Evolutionary conservation across 306 rosid species (phyloP), one percentile per base, ranked within the genome.

Genomic region (Pyrus betulifolia): DNA sequence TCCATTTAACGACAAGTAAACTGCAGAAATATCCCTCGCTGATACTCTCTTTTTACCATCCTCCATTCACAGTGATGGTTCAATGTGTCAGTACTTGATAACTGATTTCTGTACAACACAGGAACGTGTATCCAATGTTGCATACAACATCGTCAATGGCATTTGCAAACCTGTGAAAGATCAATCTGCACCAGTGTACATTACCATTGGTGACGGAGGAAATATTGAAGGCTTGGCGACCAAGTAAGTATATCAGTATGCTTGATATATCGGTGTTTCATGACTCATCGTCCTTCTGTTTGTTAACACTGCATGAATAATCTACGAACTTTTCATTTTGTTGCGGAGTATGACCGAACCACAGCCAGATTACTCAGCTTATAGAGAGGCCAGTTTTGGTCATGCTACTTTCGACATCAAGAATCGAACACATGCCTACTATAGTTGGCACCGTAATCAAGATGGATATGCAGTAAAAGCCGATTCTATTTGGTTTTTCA

Each of bases 131-230:
- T 94, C 96, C 19, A 94, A 94, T 78, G 40, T 89, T 74, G 88
- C 87, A 57, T 94, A 90, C 81, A 88, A 90, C 46, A 25, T 92
- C 5, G 79, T 88, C 30, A 94, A 94, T 79, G 97, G 97, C 17
- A 62, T 67, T 23, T 94, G 96, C 85, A 55, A 30, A 64, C 95
- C 97, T 4, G 78, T 91, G 15, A 87, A 85, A 71, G 92, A 94
- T 78, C 88, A 80, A 54, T 85, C 87, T 35, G 98, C 98, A 59
- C 98, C 95, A 42, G 96, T 94, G 11, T 94, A 94, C 82, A 85
- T 94, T 73, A 94, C 91, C 70, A 87, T 92, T 42, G 98, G 98
- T 15, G 98, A 94, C 76, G 97, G 98, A 77, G 97, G 98, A 35
- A 94, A 94, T 79, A 52, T 83, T 68, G 97, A 94, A 89, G 98